These are phyloP conservation scores for Trichosporon ovoides DNA, from an alignment of 1,284 basidiomycete species.

Conservation along the genomic window DNA sequence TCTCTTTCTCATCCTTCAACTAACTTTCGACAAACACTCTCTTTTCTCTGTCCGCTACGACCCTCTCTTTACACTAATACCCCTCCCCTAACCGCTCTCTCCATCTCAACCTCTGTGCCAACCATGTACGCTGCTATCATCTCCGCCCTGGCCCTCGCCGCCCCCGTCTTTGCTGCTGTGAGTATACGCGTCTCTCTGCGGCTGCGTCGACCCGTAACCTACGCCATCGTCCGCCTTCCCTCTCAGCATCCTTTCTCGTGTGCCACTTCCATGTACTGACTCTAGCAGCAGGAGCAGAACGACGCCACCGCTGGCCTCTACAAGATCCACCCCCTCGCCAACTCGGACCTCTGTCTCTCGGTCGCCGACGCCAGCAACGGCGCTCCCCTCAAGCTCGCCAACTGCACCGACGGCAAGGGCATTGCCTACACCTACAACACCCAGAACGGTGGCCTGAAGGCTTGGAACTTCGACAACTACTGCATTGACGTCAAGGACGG, in stretches of 20 bases:
- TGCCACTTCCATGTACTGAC: no score
- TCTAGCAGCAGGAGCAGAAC: neutral
- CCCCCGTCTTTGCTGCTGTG: conserved; percentile 18
- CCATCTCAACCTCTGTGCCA: neutral
- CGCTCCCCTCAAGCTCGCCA: conserved; percentile 23
- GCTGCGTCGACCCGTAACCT: no score
- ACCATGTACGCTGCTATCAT: conserved; percentile 13
- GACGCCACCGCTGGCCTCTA: neutral
- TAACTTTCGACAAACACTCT: conserved; percentile 1
- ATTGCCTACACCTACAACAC: conserved; percentile 26
- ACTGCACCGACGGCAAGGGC: conserved; percentile 26
- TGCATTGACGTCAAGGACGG: conserved; percentile 40
- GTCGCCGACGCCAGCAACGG: conserved; percentile 15
- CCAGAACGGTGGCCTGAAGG: conserved; percentile 21
- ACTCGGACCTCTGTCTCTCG: conserved; percentile 33
- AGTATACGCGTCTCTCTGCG: conserved; percentile 13
- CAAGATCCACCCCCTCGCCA: conserved; percentile 30
- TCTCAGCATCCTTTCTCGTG: no score
- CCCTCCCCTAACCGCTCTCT: no score
- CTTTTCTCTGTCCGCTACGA: neutral
- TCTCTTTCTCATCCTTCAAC: neutral
- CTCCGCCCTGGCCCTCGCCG: conserved; percentile 13
- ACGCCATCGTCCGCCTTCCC: no score
- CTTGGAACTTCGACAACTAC: conserved; percentile 15
- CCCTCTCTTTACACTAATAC: neutral